Evolutionary conservation across 176 grass and related monocot genomes (phyloP), one percentile per base, ranked within the genome.

Genomic region (Otatea glauca): DNA sequence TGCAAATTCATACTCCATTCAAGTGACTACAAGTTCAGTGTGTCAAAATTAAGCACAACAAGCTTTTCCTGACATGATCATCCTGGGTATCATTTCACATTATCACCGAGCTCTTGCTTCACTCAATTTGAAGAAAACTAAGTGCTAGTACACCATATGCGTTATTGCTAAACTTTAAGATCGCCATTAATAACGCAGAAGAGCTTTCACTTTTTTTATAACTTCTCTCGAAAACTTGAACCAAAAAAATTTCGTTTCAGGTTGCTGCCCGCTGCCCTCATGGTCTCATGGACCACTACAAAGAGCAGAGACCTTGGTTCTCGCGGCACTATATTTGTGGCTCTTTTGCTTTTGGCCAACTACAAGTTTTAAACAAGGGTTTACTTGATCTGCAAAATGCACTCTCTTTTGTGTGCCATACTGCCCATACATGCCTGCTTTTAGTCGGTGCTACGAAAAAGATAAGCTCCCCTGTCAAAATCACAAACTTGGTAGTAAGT

Each of bases 101-200:
- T 47, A 34, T 38, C 15, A 37, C 15, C 4, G 17, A 3, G 39
- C 21, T 13, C 53, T 34, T 3, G 21, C 3, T 74, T 15, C 48
- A 48, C 81, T 81, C 7, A 15, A 3, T 75, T 6, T 56, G 85
- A 81, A 87, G 48, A 68, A 75, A 81, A 54, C 61, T 13, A 44
- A 44, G 23, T 0, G 16, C 20, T 67, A 27, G 47, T 9, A 20
- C 47, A 20, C 47, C 56, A 15, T 20, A 17, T 9, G 84, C 14
- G 41, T 65, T 79, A 73, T 2, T 64, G 25, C 7, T 41, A 56
- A 42, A 41, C 29, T 41, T 7, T 41, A 76, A 76, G 69, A 45
- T 9, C 12, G 68, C 17, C 68, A 74, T 74, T 73, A 66, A 56
- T 35, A 39, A 44, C 35, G 15, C 45, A 55, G 13, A 49, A 20